A percentile compares a stretch with the other conserved stretches of the same genome.
These are phyloP conservation scores for Mycosarcoma mackinlayi DNA, from an alignment of 1,284 basidiomycete genomes.

Conservation along the genomic window DNA sequence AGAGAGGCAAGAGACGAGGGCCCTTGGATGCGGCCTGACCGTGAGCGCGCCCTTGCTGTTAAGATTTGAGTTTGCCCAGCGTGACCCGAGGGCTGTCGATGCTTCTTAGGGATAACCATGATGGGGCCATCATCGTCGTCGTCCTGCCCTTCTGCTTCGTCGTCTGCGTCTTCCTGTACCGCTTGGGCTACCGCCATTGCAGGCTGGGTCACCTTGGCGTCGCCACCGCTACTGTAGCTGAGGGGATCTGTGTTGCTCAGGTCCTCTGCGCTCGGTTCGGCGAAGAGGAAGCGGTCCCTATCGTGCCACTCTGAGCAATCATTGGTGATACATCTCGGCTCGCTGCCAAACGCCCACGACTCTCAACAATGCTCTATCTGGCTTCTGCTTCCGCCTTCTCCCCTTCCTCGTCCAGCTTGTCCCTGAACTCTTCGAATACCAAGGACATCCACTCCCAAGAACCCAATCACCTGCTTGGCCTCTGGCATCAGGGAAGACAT, in stretches of 20 bases:
- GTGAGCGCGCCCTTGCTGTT: neutral
- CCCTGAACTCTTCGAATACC: constrained; percentile 73
- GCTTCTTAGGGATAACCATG: constrained; percentile 50
- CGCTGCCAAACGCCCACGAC: neutral
- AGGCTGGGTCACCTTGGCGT: constrained; percentile 3
- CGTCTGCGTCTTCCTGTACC: constrained; percentile 18
- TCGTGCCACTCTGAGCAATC: neutral
- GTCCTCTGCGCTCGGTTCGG: no score
- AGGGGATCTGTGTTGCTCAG: no score
- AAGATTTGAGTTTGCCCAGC: constrained; percentile 14
- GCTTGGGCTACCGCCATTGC: neutral
- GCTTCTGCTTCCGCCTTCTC: constrained; percentile 20
- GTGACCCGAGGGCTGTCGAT: constrained; percentile 13
- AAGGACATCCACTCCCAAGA: constrained; percentile 91
- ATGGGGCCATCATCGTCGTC: constrained; percentile 62
- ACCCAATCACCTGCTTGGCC: constrained; percentile 81
- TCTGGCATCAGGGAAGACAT: constrained; percentile 89
- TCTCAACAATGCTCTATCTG: constrained; percentile 14
- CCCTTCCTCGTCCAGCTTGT: constrained; percentile 37
- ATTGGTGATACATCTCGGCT: constrained; percentile 4
- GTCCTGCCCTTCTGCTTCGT: constrained; percentile 38
- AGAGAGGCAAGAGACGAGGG: neutral
- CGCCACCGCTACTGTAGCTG: constrained; percentile 2
- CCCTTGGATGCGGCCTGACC: no score
- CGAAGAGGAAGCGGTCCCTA: neutral